Percentiles rank a stretch among this genome's conserved stretches.
Conservation (phyloP, 176 grass and related monocot genomes). For the Zizania latifolia region DNA sequence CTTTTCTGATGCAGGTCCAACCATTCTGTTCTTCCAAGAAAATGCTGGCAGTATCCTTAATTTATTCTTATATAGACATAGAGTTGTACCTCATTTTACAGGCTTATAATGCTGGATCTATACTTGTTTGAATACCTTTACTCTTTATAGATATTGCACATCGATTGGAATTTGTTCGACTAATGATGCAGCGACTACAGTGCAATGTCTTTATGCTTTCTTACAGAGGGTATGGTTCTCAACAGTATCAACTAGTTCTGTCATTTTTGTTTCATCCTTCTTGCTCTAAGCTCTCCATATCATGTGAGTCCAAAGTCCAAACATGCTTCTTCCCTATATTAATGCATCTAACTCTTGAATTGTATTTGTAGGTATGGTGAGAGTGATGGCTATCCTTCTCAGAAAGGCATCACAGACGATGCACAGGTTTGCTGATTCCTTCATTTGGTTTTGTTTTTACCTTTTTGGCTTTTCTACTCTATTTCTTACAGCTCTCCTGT, state of each 20-base stretch:
- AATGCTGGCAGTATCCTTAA: conserved; percentile 99
- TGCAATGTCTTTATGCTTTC: conserved; percentile 99
- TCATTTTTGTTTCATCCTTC: conserved; percentile 9
- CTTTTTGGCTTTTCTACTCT: conserved; percentile 11
- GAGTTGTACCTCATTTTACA: conserved; percentile 15
- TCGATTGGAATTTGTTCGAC: conserved; percentile 79
- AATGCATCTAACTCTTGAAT: conserved; percentile 26
- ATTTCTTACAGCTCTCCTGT: conserved; percentile 16
- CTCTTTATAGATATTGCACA: conserved; percentile 91
- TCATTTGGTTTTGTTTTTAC: conserved; percentile 26
- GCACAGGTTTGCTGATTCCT: conserved; percentile 69
- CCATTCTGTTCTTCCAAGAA: conserved; percentile 98
- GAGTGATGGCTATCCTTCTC: conserved; percentile 94
- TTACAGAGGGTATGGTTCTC: conserved; percentile 80
- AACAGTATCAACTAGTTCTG: background rate
- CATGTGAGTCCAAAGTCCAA: background rate
- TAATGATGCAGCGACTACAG: conserved; percentile 89
- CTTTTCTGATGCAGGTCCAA: conserved; percentile 75
- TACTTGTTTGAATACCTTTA: conserved; percentile 45
- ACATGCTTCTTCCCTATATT: conserved; percentile 16
- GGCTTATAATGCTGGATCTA: background rate
- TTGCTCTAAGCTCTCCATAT: background rate
- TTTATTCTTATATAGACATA: conserved; percentile 17
- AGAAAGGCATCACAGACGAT: conserved; percentile 89
- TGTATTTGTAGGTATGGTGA: conserved; percentile 74